Evolutionary conservation across 2,329 filamentous ascomycete genomes (phyloP), one percentile per base, ranked within the genome.

Genomic region (Xylaria sp.): DNA sequence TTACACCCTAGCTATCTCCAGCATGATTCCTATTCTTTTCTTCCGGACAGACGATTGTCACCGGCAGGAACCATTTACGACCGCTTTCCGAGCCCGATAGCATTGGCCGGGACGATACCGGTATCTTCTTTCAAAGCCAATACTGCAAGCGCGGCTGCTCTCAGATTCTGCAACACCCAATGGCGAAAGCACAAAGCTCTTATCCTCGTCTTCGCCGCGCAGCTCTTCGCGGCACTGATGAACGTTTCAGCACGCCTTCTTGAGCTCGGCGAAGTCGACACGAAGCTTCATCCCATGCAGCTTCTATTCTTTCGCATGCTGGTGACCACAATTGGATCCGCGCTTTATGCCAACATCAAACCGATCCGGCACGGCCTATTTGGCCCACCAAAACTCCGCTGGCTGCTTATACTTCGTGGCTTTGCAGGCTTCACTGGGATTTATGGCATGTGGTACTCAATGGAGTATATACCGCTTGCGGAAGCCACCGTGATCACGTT

Each of bases 401-500:
- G 79, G 69, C 76, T 96, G 4, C 78, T 97, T 3, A 72, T 90
- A 16, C 50, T 46, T 16, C 80, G 92, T 67, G 90, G 90, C 0
- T 72, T 89, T 1, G 80, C 80, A 35, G 92, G 91, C n/a, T 82
- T 81, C 70, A 89, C 91, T 71, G 91, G 90, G 9, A 87, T 95
- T 3, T 92, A 87, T 71, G 89, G 89, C 42, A 83, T 94, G 75
- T 95, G 78, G 79, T 80, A 76, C 64, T 80, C 77, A 4, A 63
- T 60, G 11, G 59, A 60, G 52, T 66, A 64, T 47, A 54, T 66
- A 35, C 90, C 91, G 0, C 80, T 96, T 1, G 89, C 91, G 13
- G 92, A 96, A 71, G 91, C 92, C 1, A 94, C 90, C 0, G 92
- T 96, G 39, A 88, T 97, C 56, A 94, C 91, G 7, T 97, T 96